These are phyloP conservation scores for Candida glaebosa DNA, from an alignment of 805 yeast genomes.

Conservation along the genomic window DNA sequence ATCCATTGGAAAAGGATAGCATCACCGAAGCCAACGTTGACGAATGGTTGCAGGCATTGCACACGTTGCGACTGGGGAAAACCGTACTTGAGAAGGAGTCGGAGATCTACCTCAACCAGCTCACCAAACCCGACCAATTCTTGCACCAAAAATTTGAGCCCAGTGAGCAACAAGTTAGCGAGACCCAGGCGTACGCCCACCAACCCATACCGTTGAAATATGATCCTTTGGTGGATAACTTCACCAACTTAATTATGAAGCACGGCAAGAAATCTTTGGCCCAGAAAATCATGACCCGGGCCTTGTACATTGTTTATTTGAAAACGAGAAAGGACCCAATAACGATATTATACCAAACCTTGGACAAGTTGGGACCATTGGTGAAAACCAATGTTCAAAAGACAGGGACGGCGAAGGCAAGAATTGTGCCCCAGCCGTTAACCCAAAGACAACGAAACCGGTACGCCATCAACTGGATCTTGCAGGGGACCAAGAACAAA, in stretches of 20 bases:
- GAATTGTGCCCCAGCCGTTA: slow-evolving; percentile 78
- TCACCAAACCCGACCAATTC: slow-evolving; percentile 35
- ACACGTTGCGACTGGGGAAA: slow-evolving; percentile 33
- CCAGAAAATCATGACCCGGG: slow-evolving; percentile 65
- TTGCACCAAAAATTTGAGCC: slow-evolving; percentile 49
- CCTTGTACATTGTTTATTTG: slow-evolving; percentile 74
- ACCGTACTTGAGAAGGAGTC: slow-evolving; percentile 27
- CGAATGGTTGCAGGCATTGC: slow-evolving; percentile 45
- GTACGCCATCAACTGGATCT: slow-evolving; percentile 86
- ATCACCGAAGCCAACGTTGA: slow-evolving; percentile 41
- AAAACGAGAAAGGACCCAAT: slow-evolving; percentile 79
- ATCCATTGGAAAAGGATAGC: slow-evolving; percentile 33
- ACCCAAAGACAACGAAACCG: slow-evolving; percentile 79
- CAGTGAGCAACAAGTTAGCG: slow-evolving; percentile 58
- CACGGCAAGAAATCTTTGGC: slow-evolving; percentile 86
- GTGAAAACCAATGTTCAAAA: slow-evolving; percentile 72
- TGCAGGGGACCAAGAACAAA: slow-evolving; percentile 79
- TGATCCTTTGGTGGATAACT: slow-evolving; percentile 72
- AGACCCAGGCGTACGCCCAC: slow-evolving; percentile 47
- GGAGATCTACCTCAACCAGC: slow-evolving; percentile 38
- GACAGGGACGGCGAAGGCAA: slow-evolving; percentile 83
- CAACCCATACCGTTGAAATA: slow-evolving; percentile 56
- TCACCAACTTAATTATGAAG: slow-evolving; percentile 87
- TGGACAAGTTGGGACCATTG: slow-evolving; percentile 83
- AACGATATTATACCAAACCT: slow-evolving; percentile 62